Evolutionary conservation across 2,329 filamentous ascomycete genomes (phyloP), one percentile per base, ranked within the genome.

Genomic region (Xylogone sp.): DNA sequence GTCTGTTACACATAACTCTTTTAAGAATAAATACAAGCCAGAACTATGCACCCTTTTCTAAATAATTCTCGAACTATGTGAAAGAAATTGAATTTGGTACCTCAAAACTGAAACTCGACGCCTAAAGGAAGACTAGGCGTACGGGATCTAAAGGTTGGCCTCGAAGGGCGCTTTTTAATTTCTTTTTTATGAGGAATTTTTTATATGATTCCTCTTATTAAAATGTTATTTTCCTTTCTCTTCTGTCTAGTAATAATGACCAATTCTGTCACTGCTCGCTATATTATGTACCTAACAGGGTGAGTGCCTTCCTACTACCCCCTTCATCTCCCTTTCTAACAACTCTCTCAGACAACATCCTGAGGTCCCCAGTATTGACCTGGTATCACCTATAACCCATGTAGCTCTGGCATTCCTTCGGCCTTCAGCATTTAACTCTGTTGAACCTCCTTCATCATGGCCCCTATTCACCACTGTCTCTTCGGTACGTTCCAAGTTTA

Each of bases 351-450:
- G 65, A 31, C 68, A 70, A 54, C 66, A 69, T 48, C 56, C 67
- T 50, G 49, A 64, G 21, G 58, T 68, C 3, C 49, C 47, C 10
- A 42, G 22, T 1, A 21, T 5, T 20, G 57, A 3, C 24, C 65
- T 74, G 43, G 66, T 75, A 0, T 49, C 63, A 20, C 62, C 72
- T 18, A 71, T 84, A n/a, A 80, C 79, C 0, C 81, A 84, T 58
- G 76, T 84, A 10, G 72, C 76, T 10, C 64, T 84, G 18, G 81
- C 82, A 1, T 84, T 84, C 55, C 76, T 84, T 73, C 69, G 65
- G 13, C 77, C 81, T 0, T 68, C 71, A 10, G 56, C 67, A 18
- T 83, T 84, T 69, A 81, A 81, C 54, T 63, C 69, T 3, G 68
- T 68, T 1, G 48, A 42, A 7, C 45, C 43, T 16, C 51, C 55